Evolutionary conservation across 768 basidiomycete species (phyloP).

Genomic region (Leccinum subgranulosum): DNA sequence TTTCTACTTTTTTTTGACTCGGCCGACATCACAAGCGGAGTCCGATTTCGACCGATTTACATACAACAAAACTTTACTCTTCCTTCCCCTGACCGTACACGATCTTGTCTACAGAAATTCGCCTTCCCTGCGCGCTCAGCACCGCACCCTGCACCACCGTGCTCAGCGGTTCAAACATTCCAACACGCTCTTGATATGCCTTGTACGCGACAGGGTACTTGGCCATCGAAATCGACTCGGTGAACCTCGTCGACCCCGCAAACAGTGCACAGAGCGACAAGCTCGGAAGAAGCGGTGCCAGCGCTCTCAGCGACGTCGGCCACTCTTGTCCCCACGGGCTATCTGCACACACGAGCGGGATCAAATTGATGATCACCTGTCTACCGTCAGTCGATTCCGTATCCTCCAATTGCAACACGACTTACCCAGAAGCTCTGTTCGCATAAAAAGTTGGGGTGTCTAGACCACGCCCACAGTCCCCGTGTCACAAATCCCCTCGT

Average conservation of each 20-base stretch:
- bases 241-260: conserved; percentile 71
- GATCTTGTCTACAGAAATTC: conserved; percentile 35
- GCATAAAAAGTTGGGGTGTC: conserved; percentile 92
- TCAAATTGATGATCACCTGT: conserved; percentile 65
- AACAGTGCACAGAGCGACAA: conserved; percentile 68
- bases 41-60: conserved; percentile 15
- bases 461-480: conserved; percentile 82
- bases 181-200: conserved; percentile 74
- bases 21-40: conserved; percentile 7
- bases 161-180: conserved; percentile 64
- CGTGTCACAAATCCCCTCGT: conserved; percentile 80
- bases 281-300: conserved; percentile 50
- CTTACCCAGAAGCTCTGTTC: conserved; percentile 87
- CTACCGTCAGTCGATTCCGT: neutral
- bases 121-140: conserved; percentile 37
- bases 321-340: conserved; percentile 20
- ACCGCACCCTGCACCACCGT: conserved; percentile 45
- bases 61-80: conserved; percentile 9
- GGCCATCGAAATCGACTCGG: conserved; percentile 70
- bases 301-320: conserved; percentile 24
- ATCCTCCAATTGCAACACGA: neutral
- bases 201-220: conserved; percentile 74
- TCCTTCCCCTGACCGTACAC: conserved; percentile 41
- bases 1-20: conserved; percentile 11
- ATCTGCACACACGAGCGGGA: conserved; percentile 54